Conservation (phyloP, 176 grass and related monocot genomes). For the Zoysia pacifica region DNA sequence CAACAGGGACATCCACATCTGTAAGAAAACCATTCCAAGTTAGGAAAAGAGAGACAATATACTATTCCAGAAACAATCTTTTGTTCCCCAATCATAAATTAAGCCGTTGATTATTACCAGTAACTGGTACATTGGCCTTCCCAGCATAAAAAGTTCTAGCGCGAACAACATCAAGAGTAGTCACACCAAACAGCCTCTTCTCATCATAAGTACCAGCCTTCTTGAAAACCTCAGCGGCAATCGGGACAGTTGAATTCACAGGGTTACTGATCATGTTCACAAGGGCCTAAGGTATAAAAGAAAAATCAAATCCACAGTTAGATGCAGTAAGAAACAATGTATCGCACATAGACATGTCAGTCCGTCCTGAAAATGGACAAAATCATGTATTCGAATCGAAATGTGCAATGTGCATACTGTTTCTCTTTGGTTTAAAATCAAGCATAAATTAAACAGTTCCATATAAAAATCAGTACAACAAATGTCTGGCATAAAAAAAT, state of each 20-base stretch:
- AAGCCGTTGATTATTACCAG: slow-evolving; percentile 18
- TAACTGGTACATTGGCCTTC: slow-evolving; percentile 75
- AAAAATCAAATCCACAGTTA: slow-evolving; percentile 6
- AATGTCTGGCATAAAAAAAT: not conserved
- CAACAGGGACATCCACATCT: slow-evolving; percentile 87
- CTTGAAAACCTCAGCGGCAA: slow-evolving; percentile 91
- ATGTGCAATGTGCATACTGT: not conserved
- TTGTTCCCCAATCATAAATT: slow-evolving; percentile 11
- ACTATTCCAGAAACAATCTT: not conserved
- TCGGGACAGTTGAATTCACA: slow-evolving; percentile 86
- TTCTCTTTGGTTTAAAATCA: not conserved
- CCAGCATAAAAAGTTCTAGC: slow-evolving; percentile 90
- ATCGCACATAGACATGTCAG: not conserved
- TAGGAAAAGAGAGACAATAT: not conserved
- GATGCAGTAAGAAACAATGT: slow-evolving; percentile 11
- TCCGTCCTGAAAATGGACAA: not conserved
- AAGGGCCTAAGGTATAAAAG: slow-evolving; percentile 65
- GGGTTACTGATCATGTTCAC: slow-evolving; percentile 98
- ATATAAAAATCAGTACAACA: not conserved
- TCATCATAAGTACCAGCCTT: slow-evolving; percentile 86
- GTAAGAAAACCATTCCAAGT: not conserved
- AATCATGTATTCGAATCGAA: not conserved
- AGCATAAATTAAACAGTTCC: not conserved
- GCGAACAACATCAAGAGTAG: slow-evolving; percentile 89
- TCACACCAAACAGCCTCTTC: slow-evolving; percentile 91